Base-by-base conservation (phyloP, 805 yeast species). In the Hanseniaspora occidentalis region DNA sequence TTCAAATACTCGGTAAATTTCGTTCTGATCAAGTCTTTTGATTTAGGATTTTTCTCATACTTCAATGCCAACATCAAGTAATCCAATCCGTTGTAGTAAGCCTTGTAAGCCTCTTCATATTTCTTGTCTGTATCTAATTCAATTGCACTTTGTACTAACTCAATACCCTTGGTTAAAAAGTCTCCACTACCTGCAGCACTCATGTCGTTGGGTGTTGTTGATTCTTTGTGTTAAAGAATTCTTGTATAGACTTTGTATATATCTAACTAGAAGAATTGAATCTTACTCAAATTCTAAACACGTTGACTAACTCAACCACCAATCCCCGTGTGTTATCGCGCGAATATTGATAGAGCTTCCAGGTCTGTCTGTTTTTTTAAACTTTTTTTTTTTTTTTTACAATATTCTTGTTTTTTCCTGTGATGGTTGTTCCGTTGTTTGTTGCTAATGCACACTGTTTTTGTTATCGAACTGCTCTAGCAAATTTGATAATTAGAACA, bases 41-140 rank as follows among this genome's bases (percentile, higher is more conserved):
- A 80, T 50, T 79, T 79, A 18, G 81, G 79, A 60, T 88, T 92
- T 60, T 88, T 89, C 61, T 92, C 98, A 53, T 82, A 89, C 62
- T 92, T 92, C 51, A 92, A 69, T 4, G 98, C 98, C 49, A 86
- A 69, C 96, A 92, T 86, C 51, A 92, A 68, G 62, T 92, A 92
- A 60, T 92, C 97, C 42, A 92, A 67, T 1, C 96, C 96, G 52
- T 83, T 83, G 65, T 84, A 88, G 62, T 92, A 92, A 36, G 84
- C 72, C 45, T 85, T 83, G 60, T 89, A 89, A 0, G 98, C 97
- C 50, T 92, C 97, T 40, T 84, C 95, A 52, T 88, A 89, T 48
- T 79, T 71, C 39, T 89, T 79, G 19, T 86, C 86, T 14, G 84
- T 77, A 57, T 92, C 98, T 5, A 94, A 85, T 57, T 86, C 96